These are phyloP conservation scores for Combretum micranthum DNA, from an alignment of 345 rosid genomes.

Conservation along the genomic window DNA sequence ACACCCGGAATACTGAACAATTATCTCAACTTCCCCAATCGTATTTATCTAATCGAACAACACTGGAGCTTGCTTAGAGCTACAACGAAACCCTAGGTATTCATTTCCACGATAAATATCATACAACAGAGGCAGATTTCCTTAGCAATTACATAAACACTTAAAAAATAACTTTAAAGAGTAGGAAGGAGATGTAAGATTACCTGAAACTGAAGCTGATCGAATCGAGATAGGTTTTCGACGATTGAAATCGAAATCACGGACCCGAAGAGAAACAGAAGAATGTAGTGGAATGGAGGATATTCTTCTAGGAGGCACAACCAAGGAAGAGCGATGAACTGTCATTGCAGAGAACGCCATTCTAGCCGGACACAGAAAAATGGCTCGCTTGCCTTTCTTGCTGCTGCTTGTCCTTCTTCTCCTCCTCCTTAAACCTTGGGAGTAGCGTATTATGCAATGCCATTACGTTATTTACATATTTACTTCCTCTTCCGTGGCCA, in stretches of 20 bases:
- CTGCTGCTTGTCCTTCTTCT: too few species aligned
- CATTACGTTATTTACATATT: too few species aligned
- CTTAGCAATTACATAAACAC: not conserved
- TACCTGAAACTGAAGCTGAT: slow-evolving; percentile 52
- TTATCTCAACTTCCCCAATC: too few species aligned
- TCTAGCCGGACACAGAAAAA: not conserved
- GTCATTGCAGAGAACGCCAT: slow-evolving; percentile 14
- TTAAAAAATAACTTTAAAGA: not conserved
- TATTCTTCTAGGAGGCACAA: not conserved
- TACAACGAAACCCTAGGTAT: too few species aligned
- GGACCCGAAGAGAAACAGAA: slow-evolving; percentile 6
- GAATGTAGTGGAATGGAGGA: not conserved
- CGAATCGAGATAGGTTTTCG: slow-evolving; percentile 38
- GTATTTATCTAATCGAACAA: too few species aligned
- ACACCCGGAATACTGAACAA: too few species aligned
- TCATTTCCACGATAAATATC: too few species aligned
- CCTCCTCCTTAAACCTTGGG: too few species aligned
- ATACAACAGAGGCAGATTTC: not conserved
- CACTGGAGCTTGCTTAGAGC: too few species aligned
- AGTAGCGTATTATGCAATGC: too few species aligned
- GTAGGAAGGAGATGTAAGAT: not conserved
- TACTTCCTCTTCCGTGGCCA: too few species aligned
- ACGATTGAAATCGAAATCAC: slow-evolving; percentile 19
- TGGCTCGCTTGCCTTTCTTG: too few species aligned
- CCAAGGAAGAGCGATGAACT: not conserved